Conservation (phyloP, 1,139 yeast species). For the Candida sanyaensis region DNA sequence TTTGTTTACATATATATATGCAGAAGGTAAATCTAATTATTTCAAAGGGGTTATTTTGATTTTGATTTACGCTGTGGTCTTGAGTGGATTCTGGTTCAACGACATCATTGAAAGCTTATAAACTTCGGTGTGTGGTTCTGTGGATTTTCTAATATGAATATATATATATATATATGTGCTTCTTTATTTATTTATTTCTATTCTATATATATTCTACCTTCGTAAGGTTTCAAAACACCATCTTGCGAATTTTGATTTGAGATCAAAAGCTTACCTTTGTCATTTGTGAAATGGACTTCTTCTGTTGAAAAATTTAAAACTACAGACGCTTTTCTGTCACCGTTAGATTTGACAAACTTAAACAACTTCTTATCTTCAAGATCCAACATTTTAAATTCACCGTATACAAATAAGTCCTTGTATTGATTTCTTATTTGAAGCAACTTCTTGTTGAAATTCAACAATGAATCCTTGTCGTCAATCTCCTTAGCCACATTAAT, state of each 20-base stretch:
- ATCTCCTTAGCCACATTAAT: conserved; percentile 50
- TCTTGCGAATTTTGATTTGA: conserved; percentile 13
- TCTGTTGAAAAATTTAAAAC: conserved; percentile 44
- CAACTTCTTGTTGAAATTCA: conserved; percentile 45
- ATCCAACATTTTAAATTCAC: conserved; percentile 44
- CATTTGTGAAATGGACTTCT: conserved; percentile 22
- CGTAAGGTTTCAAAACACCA: conserved; percentile 32
- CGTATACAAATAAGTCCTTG: conserved; percentile 48
- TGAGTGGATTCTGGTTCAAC: conserved; percentile 80
- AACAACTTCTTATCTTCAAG: conserved; percentile 36
- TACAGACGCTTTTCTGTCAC: conserved; percentile 29
- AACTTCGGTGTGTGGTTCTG: not conserved
- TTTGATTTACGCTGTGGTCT: conserved; percentile 72
- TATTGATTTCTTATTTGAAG: conserved; percentile 43
- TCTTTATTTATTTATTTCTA: not conserved
- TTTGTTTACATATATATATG: conserved; percentile 88
- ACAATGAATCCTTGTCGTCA: conserved; percentile 47
- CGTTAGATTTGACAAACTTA: conserved; percentile 31
- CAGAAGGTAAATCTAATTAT: conserved; percentile 95
- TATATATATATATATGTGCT: not conserved
- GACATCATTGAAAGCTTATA: conserved; percentile 32
- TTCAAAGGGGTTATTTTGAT: conserved; percentile 92
- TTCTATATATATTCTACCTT: conserved; percentile 34
- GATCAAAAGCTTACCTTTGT: not conserved
- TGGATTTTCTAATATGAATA: not conserved